phyloP scores from a whole-genome alignment of 257 asterid species.

The Solanum virginianum region DNA sequence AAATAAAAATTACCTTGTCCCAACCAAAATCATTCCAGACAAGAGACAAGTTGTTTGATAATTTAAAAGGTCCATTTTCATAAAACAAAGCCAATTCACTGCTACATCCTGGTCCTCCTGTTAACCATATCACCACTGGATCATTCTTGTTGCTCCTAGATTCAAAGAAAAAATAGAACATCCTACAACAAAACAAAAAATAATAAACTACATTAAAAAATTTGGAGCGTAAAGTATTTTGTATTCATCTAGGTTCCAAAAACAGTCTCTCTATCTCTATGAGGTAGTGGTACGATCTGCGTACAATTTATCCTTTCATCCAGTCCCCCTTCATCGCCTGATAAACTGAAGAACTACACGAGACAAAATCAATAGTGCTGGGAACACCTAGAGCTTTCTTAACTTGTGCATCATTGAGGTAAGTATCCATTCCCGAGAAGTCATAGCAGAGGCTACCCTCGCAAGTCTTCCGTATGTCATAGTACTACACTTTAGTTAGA shows the following conservation, averaged over 20 bases:
- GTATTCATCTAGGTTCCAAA: fast-evolving
- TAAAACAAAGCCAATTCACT: slow-evolving; percentile 62
- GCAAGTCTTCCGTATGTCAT: slow-evolving; percentile 42
- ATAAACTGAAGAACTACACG: slow-evolving; percentile 35
- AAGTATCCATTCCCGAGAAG: slow-evolving; percentile 31
- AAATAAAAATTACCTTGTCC: slow-evolving; percentile 37
- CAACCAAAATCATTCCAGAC: slow-evolving; percentile 70
- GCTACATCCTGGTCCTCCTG: slow-evolving; percentile 92
- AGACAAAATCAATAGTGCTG: slow-evolving; percentile 21
- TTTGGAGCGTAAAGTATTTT: background rate
- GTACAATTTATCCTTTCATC: background rate
- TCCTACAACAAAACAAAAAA: slow-evolving; percentile 31
- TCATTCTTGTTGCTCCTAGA: slow-evolving; percentile 39
- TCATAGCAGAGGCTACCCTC: slow-evolving; percentile 37
- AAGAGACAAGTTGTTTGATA: slow-evolving; percentile 40
- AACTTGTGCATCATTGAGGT: slow-evolving; percentile 29
- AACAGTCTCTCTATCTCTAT: too few relatives aligned
- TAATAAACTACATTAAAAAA: background rate
- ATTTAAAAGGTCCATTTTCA: slow-evolving; percentile 69
- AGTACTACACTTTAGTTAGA: slow-evolving; percentile 36
- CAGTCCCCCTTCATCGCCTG: slow-evolving; percentile 31
- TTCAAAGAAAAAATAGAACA: slow-evolving; percentile 77
- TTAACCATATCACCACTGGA: slow-evolving; percentile 68
- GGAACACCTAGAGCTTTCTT: slow-evolving; percentile 36
- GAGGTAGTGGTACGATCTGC: too few relatives aligned